phyloP scores from a whole-genome alignment of 306 rosid genomes.

The Cicer bijugum region DNA sequence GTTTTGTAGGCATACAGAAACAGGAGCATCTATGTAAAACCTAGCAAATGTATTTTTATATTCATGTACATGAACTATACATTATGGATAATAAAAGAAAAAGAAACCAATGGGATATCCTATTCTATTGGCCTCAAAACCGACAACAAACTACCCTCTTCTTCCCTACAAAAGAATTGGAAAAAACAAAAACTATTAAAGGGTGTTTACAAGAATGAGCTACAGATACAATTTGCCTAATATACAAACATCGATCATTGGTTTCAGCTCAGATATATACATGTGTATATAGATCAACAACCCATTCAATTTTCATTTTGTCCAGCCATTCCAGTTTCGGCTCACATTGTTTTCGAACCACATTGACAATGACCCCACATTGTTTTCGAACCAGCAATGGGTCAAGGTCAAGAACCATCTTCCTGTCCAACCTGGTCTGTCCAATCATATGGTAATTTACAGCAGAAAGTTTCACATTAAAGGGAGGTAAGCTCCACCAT shows the following conservation, averaged over 20 bases:
- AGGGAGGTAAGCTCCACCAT: constrained; percentile 96
- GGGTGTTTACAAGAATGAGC: constrained; percentile 50
- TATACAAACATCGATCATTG: constrained; percentile 44
- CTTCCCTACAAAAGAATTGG: constrained; percentile 46
- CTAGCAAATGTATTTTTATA: constrained; percentile 40
- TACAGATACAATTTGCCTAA: constrained; percentile 46
- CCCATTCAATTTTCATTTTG: constrained; percentile 37
- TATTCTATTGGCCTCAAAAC: constrained; percentile 51
- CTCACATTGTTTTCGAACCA: constrained; percentile 25
- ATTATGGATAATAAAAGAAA: neutral
- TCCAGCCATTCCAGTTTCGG: constrained; percentile 13
- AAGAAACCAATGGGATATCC: constrained; percentile 40
- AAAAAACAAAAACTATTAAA: constrained; percentile 48
- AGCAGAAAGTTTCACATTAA: constrained; percentile 66
- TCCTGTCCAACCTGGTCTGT: neutral
- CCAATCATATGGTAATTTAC: constrained; percentile 10
- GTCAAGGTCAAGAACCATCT: constrained; percentile 31
- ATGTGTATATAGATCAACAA: constrained; percentile 35
- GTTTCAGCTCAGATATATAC: constrained; percentile 24
- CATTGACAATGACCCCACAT: constrained; percentile 8
- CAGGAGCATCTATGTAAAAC: neutral
- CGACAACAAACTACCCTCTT: constrained; percentile 41
- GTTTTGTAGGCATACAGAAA: neutral
- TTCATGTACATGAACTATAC: constrained; percentile 56
- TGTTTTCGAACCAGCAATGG: constrained; percentile 29